Evolutionary conservation across 2,329 filamentous ascomycete species (phyloP), one percentile per base, ranked within the genome.

Genomic region (Scedosporium dehoogii): DNA sequence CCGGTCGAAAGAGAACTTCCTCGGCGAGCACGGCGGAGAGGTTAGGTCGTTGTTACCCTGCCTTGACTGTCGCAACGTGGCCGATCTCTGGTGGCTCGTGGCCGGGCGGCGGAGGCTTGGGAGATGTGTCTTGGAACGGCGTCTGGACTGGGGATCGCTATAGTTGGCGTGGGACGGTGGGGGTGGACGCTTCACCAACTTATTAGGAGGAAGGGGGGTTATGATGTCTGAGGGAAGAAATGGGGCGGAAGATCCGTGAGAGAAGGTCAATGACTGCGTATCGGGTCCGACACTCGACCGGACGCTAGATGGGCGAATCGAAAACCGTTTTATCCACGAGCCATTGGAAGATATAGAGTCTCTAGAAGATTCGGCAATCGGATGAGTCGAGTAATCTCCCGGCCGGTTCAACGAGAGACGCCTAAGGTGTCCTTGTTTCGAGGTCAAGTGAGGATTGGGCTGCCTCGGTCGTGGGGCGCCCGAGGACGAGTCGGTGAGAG

Each of bases 51-150:
- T 58, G 46, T 25, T 16, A 12, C 10, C 59, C 51, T 18, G 16
- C 25, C 48, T 25, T 1, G 44, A 41, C 29, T 62, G 60, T 67
- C 89, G 85, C 29, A 91, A 75, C 1, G 87, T 90, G 41, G 85
- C 85, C 56, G 87, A 89, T 68, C 90, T 81, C 71, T 92, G 88
- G 70, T 92, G 89, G 72, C 89, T 92, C 18, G 90, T 92, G 56
- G 88, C 88, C 60, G 90, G 90, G 68, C 89, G 80, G 63, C 87
- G 85, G 64, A 92, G 80, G 23, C 83, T 85, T 2, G 85, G 82
- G 65, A 89, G 77, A 68, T 88, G 84, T 58, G 85, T 82, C 66
- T 76, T 84, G 38, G 85, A 79, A 65, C 80, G 77, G 63, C 78
- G 79, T 63, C 78, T 76, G 33, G 75, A 70, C 38, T 76, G 66